Percentiles rank a stretch among this genome's conserved stretches.
Evolutionary conservation across 176 grass and related monocot species (phyloP).

Genomic region (Melocanna baccifera): DNA sequence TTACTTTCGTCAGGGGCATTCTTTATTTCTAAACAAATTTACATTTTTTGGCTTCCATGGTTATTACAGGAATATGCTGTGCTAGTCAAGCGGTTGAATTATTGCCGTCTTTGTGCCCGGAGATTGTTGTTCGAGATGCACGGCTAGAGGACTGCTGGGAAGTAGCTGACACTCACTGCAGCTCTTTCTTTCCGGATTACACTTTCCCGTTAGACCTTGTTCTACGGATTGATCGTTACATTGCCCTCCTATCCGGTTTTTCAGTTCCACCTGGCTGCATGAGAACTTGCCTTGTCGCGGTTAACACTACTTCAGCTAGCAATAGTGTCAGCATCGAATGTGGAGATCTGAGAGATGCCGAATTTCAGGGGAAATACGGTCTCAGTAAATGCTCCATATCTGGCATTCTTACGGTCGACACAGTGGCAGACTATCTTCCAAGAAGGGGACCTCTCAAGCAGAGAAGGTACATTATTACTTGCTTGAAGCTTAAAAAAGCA

Average conservation of each 20-base stretch:
- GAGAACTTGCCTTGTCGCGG: conserved; percentile 81
- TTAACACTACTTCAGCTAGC: conserved; percentile 34
- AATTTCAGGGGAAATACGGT: conserved; percentile 50
- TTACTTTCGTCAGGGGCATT: background rate
- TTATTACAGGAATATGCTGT: conserved; percentile 41
- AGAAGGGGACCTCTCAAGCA: conserved; percentile 77
- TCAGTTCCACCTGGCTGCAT: conserved; percentile 78
- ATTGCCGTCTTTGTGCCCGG: conserved; percentile 64
- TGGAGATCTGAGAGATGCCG: conserved; percentile 43
- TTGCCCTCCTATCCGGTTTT: conserved; percentile 68
- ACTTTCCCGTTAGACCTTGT: conserved; percentile 81
- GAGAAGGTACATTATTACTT: conserved; percentile 66
- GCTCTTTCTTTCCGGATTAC: conserved; percentile 88
- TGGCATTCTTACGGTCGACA: conserved; percentile 88
- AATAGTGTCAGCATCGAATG: conserved; percentile 42
- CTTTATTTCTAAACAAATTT: conserved; percentile 6
- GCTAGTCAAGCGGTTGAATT: conserved; percentile 69
- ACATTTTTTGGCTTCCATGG: conserved; percentile 1
- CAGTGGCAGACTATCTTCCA: conserved; percentile 81
- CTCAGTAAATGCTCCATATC: conserved; percentile 54
- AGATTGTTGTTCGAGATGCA: conserved; percentile 69
- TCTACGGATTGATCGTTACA: conserved; percentile 74
- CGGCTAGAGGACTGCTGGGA: conserved; percentile 88
- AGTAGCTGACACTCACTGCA: conserved; percentile 93
- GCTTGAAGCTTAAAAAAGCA: background rate